Base-by-base conservation (phyloP, 768 basidiomycete genomes). In the Lactarius hengduanensis region DNA sequence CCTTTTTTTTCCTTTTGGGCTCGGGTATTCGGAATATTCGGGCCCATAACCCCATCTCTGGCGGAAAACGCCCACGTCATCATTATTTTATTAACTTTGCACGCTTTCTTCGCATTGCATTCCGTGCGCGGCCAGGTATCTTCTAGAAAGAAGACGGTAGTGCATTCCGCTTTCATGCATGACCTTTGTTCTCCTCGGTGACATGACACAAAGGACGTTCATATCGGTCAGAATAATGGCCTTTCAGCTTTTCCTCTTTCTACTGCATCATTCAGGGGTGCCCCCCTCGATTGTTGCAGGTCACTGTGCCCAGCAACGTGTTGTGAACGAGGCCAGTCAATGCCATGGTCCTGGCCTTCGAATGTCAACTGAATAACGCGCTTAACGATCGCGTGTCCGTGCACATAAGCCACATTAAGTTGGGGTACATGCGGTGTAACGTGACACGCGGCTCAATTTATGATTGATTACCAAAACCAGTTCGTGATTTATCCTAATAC, bases 291-390 rank as follows among this genome's bases (percentile, higher is more conserved):
- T 28, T 28, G 32, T 34, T 50, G 18, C 47, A n/a, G 15, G 22
- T 50, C 22, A 18, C 36, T 30, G 34, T 65, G 15, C 32, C n/a
- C 57, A 15, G 30, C 57, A 67, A 67, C 66, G 66, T 67, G 66
- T 63, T 60, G 62, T 67, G 59, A 67, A 67, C 55, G 66, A 67
- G 66, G 66, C 66, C 26, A 43, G 15, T n/a, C 32, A 1, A 59
- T 56, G 66, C 66, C 66, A 59, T 36, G 22, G 56, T 54, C 57
- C 62, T 67, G 66, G 66, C 15, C 8, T 50, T 34, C 13, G 28
- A 58, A 57, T 40, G 45, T 10, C 41, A 22, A 38, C 36, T 38
- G 36, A 38, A 34, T 22, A 36, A 32, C 54, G 53, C 36, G 38
- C 47, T 43, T 32, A 64, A 59, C 26, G 22, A 16, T 26, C 26